phyloP scores from a whole-genome alignment of 768 basidiomycete species.

The Boletus fagicola region DNA sequence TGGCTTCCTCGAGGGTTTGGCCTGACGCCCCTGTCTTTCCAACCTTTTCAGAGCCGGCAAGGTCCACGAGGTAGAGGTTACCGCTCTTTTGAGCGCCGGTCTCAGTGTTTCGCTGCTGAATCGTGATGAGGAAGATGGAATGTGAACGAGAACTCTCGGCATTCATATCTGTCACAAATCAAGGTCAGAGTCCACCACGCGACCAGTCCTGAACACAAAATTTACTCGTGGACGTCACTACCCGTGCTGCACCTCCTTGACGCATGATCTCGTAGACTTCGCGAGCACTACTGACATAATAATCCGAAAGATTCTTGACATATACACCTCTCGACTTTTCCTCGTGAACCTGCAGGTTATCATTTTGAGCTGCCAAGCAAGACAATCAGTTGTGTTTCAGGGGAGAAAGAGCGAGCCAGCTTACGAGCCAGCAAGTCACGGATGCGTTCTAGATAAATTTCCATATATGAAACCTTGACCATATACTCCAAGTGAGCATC shows the following conservation, averaged over 20 bases:
- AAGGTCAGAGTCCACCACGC: constrained; percentile 2
- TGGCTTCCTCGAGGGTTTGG: constrained; percentile 97
- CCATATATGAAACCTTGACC: constrained; percentile 99
- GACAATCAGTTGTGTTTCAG: constrained; percentile 4
- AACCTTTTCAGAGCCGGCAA: constrained; percentile 98
- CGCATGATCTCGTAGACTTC: constrained; percentile 99
- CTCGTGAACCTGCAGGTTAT: constrained; percentile 97
- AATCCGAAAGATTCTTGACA: constrained; percentile 95
- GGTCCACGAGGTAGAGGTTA: constrained; percentile 94
- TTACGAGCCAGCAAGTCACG: constrained; percentile 92
- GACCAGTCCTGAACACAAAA: constrained; percentile 12
- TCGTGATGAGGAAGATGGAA: constrained; percentile 97
- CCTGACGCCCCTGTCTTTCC: constrained; percentile 99
- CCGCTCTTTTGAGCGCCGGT: constrained; percentile 95
- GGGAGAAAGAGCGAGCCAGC: constrained; percentile 29
- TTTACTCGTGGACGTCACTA: constrained; percentile 92
- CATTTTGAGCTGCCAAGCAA: constrained; percentile 74
- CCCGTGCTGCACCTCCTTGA: constrained; percentile 87
- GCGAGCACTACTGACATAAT: constrained; percentile 92
- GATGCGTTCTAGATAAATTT: constrained; percentile 96
- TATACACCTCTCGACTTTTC: constrained; percentile 98
- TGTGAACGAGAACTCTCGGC: constrained; percentile 98
- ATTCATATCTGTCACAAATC: constrained; percentile 81
- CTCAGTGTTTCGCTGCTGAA: constrained; percentile 95
- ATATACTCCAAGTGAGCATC: constrained; percentile 96